Evolutionary conservation across 768 basidiomycete genomes (phyloP).

Genomic region (Atractiella rhizophila): DNA sequence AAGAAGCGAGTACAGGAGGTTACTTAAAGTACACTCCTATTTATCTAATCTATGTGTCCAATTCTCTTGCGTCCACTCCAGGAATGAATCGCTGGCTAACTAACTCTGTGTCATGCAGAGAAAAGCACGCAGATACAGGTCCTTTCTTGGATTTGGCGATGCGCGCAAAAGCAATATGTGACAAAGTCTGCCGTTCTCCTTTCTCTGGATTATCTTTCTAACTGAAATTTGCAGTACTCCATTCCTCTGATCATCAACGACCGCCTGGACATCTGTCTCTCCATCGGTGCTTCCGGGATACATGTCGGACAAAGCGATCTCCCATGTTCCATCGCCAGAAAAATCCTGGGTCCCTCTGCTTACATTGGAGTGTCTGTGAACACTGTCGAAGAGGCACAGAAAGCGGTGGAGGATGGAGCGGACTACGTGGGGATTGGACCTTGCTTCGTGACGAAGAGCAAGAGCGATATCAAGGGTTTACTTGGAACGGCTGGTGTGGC

Average conservation of each 20-base stretch:
- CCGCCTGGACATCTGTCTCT: slow-evolving; percentile 59
- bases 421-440: slow-evolving; percentile 80
- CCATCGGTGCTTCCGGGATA: slow-evolving; percentile 43
- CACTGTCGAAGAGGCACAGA: slow-evolving; percentile 35
- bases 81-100: background rate
- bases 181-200: slow-evolving; percentile 22
- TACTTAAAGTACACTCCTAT: no score
- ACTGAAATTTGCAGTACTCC: slow-evolving; percentile 26
- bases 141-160: slow-evolving; percentile 60
- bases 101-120: slow-evolving; percentile 18
- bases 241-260: slow-evolving; percentile 63
- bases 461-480: slow-evolving; percentile 37
- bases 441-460: slow-evolving; percentile 55
- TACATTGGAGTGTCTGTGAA: slow-evolving; percentile 65
- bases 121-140: slow-evolving; percentile 55
- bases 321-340: slow-evolving; percentile 36
- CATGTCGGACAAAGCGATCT: slow-evolving; percentile 49
- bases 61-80: no score
- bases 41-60: no score
- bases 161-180: slow-evolving; percentile 43
- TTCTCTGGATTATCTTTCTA: background rate
- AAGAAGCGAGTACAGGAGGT: no score
- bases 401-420: slow-evolving; percentile 35
- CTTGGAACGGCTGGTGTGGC: slow-evolving; percentile 53
- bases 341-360: slow-evolving; percentile 38